Percentiles rank a stretch among this genome's conserved stretches.
Conservation (phyloP, 495 filamentous ascomycete species). For the Aspergillus incahuasiensis region DNA sequence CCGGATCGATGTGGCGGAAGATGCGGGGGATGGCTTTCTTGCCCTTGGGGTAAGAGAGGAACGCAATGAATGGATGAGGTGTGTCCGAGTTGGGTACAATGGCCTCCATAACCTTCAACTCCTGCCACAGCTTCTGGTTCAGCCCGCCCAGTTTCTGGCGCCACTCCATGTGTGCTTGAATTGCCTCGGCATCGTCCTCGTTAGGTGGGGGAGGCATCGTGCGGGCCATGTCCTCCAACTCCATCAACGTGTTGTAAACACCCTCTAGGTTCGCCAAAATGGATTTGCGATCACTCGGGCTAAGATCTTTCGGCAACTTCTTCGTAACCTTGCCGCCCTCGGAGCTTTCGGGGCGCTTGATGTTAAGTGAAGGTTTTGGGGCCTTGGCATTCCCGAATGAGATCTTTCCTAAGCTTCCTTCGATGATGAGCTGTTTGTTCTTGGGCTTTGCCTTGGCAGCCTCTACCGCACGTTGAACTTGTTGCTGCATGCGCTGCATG, state of each 20-base stretch:
- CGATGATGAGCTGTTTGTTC: slow-evolving; percentile 95
- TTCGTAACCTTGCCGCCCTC: slow-evolving; percentile 43
- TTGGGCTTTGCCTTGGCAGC: slow-evolving; percentile 96
- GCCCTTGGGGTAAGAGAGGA: slow-evolving; percentile 90
- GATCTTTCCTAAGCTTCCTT: slow-evolving; percentile 97
- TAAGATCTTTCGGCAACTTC: slow-evolving; percentile 43
- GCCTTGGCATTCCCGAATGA: slow-evolving; percentile 98
- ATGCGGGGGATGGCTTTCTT: slow-evolving; percentile 93
- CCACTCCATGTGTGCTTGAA: slow-evolving; percentile 69
- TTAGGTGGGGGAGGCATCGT: slow-evolving; percentile 66
- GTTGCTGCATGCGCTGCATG: slow-evolving; percentile 98
- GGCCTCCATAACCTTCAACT: slow-evolving; percentile 85
- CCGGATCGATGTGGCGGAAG: slow-evolving; percentile 85
- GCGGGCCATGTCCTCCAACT: slow-evolving; percentile 91
- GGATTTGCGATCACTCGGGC: slow-evolving; percentile 70
- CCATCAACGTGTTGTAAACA: slow-evolving; percentile 83
- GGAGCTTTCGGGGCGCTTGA: slow-evolving; percentile 81
- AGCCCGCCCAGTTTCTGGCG: slow-evolving; percentile 60
- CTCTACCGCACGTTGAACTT: slow-evolving; percentile 94
- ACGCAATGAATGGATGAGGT: slow-evolving; percentile 92
- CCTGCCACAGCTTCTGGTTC: slow-evolving; percentile 77
- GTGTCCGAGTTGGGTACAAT: slow-evolving; percentile 66
- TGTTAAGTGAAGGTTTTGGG: slow-evolving; percentile 86
- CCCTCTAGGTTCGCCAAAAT: slow-evolving; percentile 79
- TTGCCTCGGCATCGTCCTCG: slow-evolving; percentile 58